Evolutionary conservation across 306 rosid species (phyloP), one percentile per base, ranked within the genome.

Genomic region (Glycine latifolia): DNA sequence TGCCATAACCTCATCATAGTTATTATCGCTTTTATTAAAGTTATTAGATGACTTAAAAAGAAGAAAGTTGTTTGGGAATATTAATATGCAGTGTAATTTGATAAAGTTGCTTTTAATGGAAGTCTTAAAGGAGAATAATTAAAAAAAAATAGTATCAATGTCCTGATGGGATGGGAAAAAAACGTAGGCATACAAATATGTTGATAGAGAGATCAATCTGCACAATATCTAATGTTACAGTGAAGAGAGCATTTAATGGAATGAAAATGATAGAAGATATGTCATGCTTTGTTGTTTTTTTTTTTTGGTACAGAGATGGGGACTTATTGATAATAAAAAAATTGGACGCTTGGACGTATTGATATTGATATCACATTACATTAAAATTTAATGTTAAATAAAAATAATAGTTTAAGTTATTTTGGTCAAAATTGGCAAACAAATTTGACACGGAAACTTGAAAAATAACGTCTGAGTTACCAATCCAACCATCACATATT

Each of bases 51-150:
- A 41, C 44, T 41, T 41, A 41, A 41, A 44, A 7, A 44, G 48
- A 44, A 92, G 83, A 87, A 74, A 44, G 48, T 6, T 44, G 48
- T 50, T 50, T 50, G n/a, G 1, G 55, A 10, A 50, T 12, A 15
- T n/a, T 55, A 55, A 13, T 53, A 14, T 53, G 16, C 17, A 53
- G 58, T 13, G 15, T 53, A 53, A 5, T 53, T 53, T 53, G 8
- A 13, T 53, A 10, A 13, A 6, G 8, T 5, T 49, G 54, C 54
- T 53, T 53, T 5, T 1, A n/a, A n/a, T 14, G 59, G 8, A 53
- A 53, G 16, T 14, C 8, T 53, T 0, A 5, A n/a, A 14, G 4
- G 6, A 14, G 17, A 54, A 54, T 14, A 54, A 54, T n/a, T 13
- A 0, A 7, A 54, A 49, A 49, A 47, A 47, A 3, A 2, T 44